These are phyloP conservation scores for Saccharomyces hybrid DNA, from an alignment of 1,139 yeast species.

Conservation along the genomic window DNA sequence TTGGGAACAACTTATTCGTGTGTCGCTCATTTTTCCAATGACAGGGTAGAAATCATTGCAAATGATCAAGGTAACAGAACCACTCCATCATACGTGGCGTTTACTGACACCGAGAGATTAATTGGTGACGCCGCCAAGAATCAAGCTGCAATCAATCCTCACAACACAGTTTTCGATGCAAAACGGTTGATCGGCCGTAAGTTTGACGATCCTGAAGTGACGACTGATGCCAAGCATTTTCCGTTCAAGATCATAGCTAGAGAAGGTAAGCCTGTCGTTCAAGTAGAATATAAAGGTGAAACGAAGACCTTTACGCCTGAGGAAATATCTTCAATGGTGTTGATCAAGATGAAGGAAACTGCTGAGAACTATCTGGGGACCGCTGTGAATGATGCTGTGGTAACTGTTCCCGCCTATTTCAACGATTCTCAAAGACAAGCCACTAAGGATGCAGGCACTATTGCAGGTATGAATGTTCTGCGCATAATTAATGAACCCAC, in stretches of 20 bases:
- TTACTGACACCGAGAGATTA: constrained; percentile 57
- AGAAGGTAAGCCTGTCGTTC: constrained; percentile 51
- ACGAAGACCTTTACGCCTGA: constrained; percentile 56
- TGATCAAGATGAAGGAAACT: constrained; percentile 56
- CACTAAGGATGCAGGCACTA: constrained; percentile 92
- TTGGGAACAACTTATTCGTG: constrained; percentile 78
- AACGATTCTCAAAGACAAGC: constrained; percentile 98
- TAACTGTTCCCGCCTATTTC: constrained; percentile 90
- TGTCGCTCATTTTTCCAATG: constrained; percentile 67
- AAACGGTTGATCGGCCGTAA: constrained; percentile 62
- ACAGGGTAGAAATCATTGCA: constrained; percentile 62
- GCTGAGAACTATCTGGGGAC: constrained; percentile 58
- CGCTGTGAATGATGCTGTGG: constrained; percentile 61
- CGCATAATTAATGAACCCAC: constrained; percentile 96
- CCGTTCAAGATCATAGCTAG: constrained; percentile 52
- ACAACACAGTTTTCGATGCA: constrained; percentile 59
- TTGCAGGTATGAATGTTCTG: constrained; percentile 87
- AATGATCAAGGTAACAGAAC: constrained; percentile 66
- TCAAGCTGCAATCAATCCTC: constrained; percentile 62
- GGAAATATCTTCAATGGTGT: constrained; percentile 58
- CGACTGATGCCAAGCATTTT: constrained; percentile 51
- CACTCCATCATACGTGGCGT: constrained; percentile 60
- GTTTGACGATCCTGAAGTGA: constrained; percentile 49
- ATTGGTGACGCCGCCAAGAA: constrained; percentile 67
- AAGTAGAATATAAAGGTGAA: constrained; percentile 59